These are phyloP conservation scores for Neolentinus lepideus DNA, from an alignment of 1,284 basidiomycete species.

Conservation along the genomic window DNA sequence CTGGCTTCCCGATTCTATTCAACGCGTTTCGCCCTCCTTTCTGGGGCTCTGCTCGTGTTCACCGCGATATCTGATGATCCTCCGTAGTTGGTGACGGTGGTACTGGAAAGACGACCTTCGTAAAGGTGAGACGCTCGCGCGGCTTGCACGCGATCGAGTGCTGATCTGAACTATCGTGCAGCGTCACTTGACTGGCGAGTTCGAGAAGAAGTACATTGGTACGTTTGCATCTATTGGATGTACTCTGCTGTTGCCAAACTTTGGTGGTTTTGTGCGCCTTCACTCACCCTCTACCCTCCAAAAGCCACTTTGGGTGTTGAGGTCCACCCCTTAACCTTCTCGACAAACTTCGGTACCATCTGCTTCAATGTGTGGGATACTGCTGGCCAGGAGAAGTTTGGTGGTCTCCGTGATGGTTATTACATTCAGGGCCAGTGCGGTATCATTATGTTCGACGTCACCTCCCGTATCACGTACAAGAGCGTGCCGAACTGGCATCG, in stretches of 20 bases:
- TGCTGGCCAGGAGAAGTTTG: conserved; percentile 99
- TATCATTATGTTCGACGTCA: conserved; percentile 99
- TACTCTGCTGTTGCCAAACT: not conserved
- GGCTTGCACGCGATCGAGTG: conserved; percentile 35
- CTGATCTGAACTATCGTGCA: conserved; percentile 46
- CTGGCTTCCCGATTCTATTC: not conserved
- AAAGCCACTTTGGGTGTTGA: conserved; percentile 99
- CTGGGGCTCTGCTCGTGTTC: not conserved
- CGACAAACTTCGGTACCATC: conserved; percentile 98
- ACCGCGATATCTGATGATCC: conserved; percentile 16
- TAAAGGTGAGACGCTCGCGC: conserved; percentile 62
- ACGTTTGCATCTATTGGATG: conserved; percentile 15
- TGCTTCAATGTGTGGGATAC: conserved; percentile 99
- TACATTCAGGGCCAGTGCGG: conserved; percentile 99
- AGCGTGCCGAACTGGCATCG: conserved; percentile 99
- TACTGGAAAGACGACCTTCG: conserved; percentile 97
- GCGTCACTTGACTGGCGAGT: conserved; percentile 99
- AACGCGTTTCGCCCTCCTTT: conserved; percentile 1
- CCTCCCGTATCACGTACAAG: conserved; percentile 99
- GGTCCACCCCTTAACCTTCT: conserved; percentile 94
- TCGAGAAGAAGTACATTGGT: conserved; percentile 99
- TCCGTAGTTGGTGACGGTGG: conserved; percentile 90
- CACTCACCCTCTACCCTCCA: not conserved
- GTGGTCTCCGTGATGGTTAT: conserved; percentile 96
- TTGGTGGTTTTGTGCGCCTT: not conserved